Conservation (phyloP, 768 basidiomycete species). For the Mrakia frigida region DNA sequence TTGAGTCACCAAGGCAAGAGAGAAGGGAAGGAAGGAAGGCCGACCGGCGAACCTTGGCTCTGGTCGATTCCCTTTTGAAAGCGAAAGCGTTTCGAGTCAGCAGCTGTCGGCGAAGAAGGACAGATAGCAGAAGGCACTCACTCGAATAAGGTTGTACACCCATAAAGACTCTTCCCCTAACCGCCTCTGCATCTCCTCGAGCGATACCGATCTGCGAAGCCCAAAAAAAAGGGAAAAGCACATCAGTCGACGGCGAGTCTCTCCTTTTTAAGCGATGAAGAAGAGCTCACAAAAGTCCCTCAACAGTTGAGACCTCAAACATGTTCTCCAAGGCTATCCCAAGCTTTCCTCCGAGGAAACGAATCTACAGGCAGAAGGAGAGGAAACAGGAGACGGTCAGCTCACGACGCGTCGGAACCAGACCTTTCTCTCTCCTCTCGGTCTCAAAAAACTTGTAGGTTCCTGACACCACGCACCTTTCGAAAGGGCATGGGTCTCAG, state of each 20-base stretch:
- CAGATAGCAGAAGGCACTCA: constrained; percentile 42
- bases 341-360: constrained; percentile 90
- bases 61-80: constrained; percentile 67
- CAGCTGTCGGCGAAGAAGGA: not conserved
- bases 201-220: constrained; percentile 39
- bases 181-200: constrained; percentile 46
- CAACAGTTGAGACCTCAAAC: constrained; percentile 82
- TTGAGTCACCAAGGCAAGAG: too few relatives aligned
- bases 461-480: constrained; percentile 54
- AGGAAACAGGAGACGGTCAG: not conserved
- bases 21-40: not conserved
- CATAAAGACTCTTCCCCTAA: constrained; percentile 58
- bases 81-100: not conserved
- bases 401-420: not conserved
- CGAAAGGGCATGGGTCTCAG: constrained; percentile 80
- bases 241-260: too few relatives aligned
- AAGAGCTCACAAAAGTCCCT: constrained; percentile 73
- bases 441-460: too few relatives aligned
- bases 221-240: not conserved
- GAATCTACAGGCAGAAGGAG: constrained; percentile 55
- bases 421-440: too few relatives aligned
- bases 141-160: constrained; percentile 86
- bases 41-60: constrained; percentile 60
- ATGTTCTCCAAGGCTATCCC: constrained; percentile 79
- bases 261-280: not conserved